Evolutionary conservation across 352 stramenopile species (phyloP).

Genomic region (Globisporangium heterothallicum): DNA sequence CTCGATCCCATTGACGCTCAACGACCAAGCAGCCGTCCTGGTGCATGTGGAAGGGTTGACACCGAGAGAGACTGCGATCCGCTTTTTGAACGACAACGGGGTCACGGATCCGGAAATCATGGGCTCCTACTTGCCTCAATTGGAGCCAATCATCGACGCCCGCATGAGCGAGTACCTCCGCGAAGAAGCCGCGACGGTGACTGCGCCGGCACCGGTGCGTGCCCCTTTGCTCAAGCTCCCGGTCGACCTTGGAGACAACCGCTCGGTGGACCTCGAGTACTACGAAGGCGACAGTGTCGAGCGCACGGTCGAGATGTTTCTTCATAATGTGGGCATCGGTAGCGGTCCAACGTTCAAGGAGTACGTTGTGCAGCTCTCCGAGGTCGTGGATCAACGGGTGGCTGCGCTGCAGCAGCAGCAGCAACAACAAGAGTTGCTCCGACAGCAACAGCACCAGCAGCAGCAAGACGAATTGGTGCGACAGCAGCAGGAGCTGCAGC

Average conservation of each 20-base stretch:
- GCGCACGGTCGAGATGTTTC: constrained; percentile 59
- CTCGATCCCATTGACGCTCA: constrained; percentile 57
- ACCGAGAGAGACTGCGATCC: constrained; percentile 45
- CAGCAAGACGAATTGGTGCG: constrained; percentile 1
- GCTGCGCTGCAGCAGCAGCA: constrained; percentile 14
- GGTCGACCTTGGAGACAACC: constrained; percentile 48
- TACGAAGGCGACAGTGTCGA: constrained; percentile 71
- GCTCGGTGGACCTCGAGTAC: constrained; percentile 46
- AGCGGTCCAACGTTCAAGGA: constrained; percentile 32
- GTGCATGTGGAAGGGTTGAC: constrained; percentile 63
- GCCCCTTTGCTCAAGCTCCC: constrained; percentile 37
- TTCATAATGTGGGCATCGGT: constrained; percentile 40
- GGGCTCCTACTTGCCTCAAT: constrained; percentile 38
- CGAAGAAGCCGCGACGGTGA: constrained; percentile 23
- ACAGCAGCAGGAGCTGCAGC: constrained; percentile 4
- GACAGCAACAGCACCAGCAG: constrained; percentile 15
- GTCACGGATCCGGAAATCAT: constrained; percentile 34
- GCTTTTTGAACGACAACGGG: constrained; percentile 57
- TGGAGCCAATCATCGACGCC: constrained; percentile 55
- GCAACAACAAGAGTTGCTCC: constrained; percentile 11
- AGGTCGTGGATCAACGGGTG: constrained; percentile 32
- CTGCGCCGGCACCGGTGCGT: constrained; percentile 7
- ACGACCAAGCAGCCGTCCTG: constrained; percentile 38
- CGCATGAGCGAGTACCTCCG: constrained; percentile 37
- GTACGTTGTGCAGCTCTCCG: constrained; percentile 36